Evolutionary conservation across 2,329 filamentous ascomycete species (phyloP).

Genomic region (Alternaria brassicae): DNA sequence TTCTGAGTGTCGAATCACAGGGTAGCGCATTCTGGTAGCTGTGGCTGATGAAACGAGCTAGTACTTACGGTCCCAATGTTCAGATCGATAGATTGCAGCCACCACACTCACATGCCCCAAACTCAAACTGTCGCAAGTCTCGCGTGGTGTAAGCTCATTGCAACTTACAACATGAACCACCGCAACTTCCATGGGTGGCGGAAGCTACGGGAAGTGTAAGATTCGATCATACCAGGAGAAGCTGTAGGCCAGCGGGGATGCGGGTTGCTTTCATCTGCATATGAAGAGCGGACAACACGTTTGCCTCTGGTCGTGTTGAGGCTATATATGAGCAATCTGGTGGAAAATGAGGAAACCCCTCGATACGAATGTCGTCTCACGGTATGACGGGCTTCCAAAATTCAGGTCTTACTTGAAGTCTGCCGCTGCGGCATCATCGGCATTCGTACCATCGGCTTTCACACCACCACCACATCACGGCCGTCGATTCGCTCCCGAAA

Average conservation of each 20-base stretch:
- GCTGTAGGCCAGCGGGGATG: neutral
- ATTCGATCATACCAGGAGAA: neutral
- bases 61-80: neutral
- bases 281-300: neutral
- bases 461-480: neutral
- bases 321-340: neutral
- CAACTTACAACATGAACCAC: neutral
- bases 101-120: neutral
- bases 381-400: neutral
- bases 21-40: neutral
- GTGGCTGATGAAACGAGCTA: conserved; percentile 1
- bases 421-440: neutral
- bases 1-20: neutral
- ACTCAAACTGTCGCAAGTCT: neutral
- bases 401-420: neutral
- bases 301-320: neutral
- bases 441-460: neutral
- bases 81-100: neutral
- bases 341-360: neutral
- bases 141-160: neutral
- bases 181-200: neutral
- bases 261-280: neutral
- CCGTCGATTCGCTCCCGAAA: neutral
- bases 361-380: neutral
- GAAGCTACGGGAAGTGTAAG: neutral